A percentile compares a stretch with the other conserved stretches of the same genome.
phyloP scores from a whole-genome alignment of 2,329 filamentous ascomycete species.

The Xylariaceae sp. region DNA sequence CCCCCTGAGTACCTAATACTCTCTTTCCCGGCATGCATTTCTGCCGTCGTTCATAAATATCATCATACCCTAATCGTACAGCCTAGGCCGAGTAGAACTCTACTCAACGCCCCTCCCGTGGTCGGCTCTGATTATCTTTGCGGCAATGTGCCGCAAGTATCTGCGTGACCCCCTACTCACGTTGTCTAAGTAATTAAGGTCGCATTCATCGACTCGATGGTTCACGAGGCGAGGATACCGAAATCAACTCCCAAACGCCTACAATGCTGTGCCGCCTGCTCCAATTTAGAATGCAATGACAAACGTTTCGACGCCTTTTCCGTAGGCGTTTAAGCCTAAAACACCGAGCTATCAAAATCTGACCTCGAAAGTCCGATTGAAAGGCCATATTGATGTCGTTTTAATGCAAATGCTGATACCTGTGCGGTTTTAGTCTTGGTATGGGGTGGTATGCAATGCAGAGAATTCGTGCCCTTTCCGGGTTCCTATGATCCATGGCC shows the following conservation, averaged over 20 bases:
- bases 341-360: neutral
- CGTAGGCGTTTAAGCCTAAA: neutral
- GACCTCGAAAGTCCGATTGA: neutral
- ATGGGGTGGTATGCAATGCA: neutral
- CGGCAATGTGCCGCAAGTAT: neutral
- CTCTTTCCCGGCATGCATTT: neutral
- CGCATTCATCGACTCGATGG: neutral
- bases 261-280: constrained; percentile 7
- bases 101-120: neutral
- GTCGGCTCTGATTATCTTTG: neutral
- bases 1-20: neutral
- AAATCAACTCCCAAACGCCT: constrained; percentile 9
- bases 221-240: neutral
- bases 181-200: constrained; percentile 9
- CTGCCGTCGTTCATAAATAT: neutral
- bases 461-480: neutral
- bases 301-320: constrained; percentile 4
- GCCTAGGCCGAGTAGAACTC: constrained; percentile 2
- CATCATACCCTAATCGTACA: constrained; percentile 3
- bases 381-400: constrained; percentile 1
- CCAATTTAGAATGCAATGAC: constrained; percentile 9
- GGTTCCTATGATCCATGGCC: neutral
- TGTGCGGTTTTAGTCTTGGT: constrained; percentile 1
- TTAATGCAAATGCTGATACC: constrained; percentile 8
- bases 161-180: neutral